Conservation (phyloP, 2,329 filamentous ascomycete genomes). For the Venturia nashicola region DNA sequence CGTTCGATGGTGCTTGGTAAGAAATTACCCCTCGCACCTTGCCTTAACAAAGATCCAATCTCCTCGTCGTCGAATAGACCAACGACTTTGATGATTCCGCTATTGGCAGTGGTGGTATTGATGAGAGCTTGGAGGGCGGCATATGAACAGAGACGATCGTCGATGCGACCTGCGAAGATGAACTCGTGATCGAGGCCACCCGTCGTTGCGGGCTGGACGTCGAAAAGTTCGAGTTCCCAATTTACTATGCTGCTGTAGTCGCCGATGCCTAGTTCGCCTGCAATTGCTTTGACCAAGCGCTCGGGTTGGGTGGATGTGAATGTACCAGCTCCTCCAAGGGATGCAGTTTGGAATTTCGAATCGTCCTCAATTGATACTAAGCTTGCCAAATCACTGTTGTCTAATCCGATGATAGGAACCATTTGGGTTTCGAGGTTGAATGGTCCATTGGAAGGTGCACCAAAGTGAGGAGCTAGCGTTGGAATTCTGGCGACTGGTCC, state of each 20-base stretch:
- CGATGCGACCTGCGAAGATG: conserved; percentile 88
- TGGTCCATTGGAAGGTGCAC: conserved; percentile 50
- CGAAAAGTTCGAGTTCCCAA: conserved; percentile 95
- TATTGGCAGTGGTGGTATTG: conserved; percentile 39
- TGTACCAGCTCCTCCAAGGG: conserved; percentile 51
- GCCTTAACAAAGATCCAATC: conserved; percentile 79
- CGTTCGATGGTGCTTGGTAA: conserved; percentile 71
- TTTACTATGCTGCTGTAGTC: conserved; percentile 56
- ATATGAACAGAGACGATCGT: conserved; percentile 97
- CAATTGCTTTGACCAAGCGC: conserved; percentile 72
- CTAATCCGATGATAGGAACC: conserved; percentile 84
- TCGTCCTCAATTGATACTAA: conserved; percentile 16
- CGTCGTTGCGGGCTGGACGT: conserved; percentile 71
- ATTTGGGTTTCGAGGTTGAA: conserved; percentile 88
- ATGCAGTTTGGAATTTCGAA: conserved; percentile 25
- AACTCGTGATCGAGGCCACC: conserved; percentile 84
- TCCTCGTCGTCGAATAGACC: conserved; percentile 97
- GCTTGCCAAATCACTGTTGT: conserved; percentile 46
- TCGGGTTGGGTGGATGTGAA: conserved; percentile 79
- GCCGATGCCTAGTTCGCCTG: conserved; percentile 60
- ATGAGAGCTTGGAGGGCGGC: conserved; percentile 76
- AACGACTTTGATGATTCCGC: conserved; percentile 73
- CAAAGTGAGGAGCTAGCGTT: conserved; percentile 89
- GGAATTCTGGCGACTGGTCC: conserved; percentile 65
- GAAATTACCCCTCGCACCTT: conserved; percentile 85